phyloP scores from a whole-genome alignment of 176 grass and related monocot species.

The Oropetium thomaeum region DNA sequence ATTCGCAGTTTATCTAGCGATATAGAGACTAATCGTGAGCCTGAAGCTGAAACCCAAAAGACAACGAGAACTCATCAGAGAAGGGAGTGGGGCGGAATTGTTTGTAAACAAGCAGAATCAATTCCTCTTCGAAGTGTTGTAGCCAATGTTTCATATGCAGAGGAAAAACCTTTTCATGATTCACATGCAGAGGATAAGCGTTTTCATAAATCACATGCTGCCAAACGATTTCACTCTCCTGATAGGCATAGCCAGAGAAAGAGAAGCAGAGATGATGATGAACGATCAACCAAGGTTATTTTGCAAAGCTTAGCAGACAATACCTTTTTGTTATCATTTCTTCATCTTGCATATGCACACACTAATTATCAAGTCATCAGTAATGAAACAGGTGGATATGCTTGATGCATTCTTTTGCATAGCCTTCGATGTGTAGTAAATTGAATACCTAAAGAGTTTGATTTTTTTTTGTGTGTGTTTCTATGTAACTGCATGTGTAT shows the following conservation, averaged over 20 bases:
- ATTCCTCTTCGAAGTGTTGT: conserved; percentile 79
- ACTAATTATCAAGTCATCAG: not conserved
- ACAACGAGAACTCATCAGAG: conserved; percentile 35
- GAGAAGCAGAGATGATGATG: conserved; percentile 50
- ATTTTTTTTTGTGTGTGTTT: not conserved
- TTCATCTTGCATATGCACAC: not conserved
- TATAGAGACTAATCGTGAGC: conserved; percentile 17
- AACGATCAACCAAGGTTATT: conserved; percentile 45
- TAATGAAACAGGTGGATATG: conserved; percentile 8
- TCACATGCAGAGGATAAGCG: conserved; percentile 35
- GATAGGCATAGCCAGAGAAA: conserved; percentile 46
- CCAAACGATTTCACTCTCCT: conserved; percentile 29
- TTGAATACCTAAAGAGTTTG: not conserved
- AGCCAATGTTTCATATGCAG: conserved; percentile 50
- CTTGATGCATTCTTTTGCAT: not conserved
- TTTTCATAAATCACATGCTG: conserved; percentile 30
- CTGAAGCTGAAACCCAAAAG: conserved; percentile 46
- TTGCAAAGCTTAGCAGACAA: conserved; percentile 8
- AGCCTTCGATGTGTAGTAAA: not conserved
- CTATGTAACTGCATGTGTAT: not conserved
- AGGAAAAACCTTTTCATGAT: conserved; percentile 33
- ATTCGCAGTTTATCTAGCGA: conserved; percentile 24
- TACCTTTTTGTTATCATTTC: not conserved
- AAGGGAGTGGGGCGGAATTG: conserved; percentile 56
- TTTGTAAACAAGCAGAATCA: conserved; percentile 36